Evolutionary conservation across 345 rosid species (phyloP), one percentile per base, ranked within the genome.

Genomic region (Sonneratia caseolaris): DNA sequence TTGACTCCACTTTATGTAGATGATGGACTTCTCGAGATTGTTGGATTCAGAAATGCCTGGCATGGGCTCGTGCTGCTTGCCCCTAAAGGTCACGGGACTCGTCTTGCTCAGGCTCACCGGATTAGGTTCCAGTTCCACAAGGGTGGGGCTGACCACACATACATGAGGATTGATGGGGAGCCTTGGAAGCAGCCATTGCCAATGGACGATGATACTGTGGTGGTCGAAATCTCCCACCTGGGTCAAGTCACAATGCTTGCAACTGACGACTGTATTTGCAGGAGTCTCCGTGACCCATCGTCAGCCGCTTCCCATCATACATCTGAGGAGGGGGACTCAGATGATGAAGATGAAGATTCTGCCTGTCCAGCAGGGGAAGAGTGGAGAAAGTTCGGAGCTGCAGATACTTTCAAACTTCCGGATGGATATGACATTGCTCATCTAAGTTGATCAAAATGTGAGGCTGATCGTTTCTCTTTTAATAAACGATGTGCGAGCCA

Each of bases 31-130:
- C 70, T 91, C 0, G 97, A 91, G 76, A 81, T 93, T 48, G 97
- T 93, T 71, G 98, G 98, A 64, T 93, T 91, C 73, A 81, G 92
- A 87, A 88, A 93, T 83, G 98, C 98, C 70, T 93, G 97, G 98
- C 98, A 93, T 75, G 96, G 96, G 73, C 92, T 93, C 61, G 88
- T 86, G 64, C 80, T 93, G 77, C 81, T 84, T 53, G 77, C 97
- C 77, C 93, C 98, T 16, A 84, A 88, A n/a, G 96, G 97, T 56
- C 98, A 93, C 68, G 97, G 97, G 59, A 89, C 93, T 74, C 92
- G 93, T 74, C 89, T 89, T 74, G 93, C 98, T 24, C 98, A 92
- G 97, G 91, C 95, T 66, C 85, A 77, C 67, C 80, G 88, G 64
- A 85, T 92, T 68, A 81, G 82, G 57, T 87, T 92, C 35, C 89